Base-by-base conservation (phyloP, 225 moss, liverwort and hornwort species). In the Pseudisothecium myosuroides region DNA sequence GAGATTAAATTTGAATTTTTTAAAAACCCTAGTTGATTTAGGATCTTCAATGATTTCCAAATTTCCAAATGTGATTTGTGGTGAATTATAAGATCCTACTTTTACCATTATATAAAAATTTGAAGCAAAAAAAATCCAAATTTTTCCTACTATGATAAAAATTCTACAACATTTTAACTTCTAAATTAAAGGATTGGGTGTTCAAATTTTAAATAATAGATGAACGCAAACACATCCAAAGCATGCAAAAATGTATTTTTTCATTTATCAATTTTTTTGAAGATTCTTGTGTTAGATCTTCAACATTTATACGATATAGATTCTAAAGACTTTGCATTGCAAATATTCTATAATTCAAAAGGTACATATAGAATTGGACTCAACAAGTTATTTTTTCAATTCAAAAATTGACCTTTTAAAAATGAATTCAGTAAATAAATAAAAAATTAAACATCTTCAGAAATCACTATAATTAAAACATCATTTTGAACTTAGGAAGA, bases 321-420 rank as follows among this genome's bases (percentile, higher is more conserved):
- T n/a, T 68, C 7, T 12, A 23, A 68, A 68, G 39, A n/a, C 6
- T 18, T 65, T 21, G 7, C 7, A n/a, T n/a, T 10, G 2, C 21
- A n/a, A n/a, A n/a, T n/a, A 68, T 68, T 7, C 12, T 68, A 13
- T n/a, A 23, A n/a, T 68, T 68, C 22, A n/a, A 20, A 37, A 0
- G 1, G 0, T 37, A 10, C 37, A 3, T 6, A 1, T 37, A 66
- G 10, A 1, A 37, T 2, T 37, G 2, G 11, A 6, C 6, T 66
- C 11, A 66, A 37, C 11, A 66, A 31, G 1, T 63, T 7, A 66
- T 0, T 10, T 66, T 36, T 36, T 11, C 0, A 5, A 0, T 66
- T 68, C 12, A n/a, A 22, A 20, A n/a, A 21, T 6, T 37, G 67
- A 6, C 14, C 14, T 4, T 69, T 39, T 1, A 0, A 12, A 69